Base-by-base conservation (phyloP, 805 yeast species). In the Hanseniaspora nectarophila region DNA sequence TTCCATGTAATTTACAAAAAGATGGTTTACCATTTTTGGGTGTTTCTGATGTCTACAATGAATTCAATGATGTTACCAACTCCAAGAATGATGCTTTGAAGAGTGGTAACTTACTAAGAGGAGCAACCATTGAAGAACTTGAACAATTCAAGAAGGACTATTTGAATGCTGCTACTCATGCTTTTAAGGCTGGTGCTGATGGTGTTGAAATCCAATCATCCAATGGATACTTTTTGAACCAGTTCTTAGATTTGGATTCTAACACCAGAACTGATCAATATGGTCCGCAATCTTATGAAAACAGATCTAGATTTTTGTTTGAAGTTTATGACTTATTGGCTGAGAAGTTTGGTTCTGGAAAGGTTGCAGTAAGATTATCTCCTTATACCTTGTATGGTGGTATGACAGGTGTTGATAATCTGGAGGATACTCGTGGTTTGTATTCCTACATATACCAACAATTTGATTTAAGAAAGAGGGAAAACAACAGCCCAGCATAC, bases 121-220 rank as follows among this genome's bases (percentile, higher is more conserved):
- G 61, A 37, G 16, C 60, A n/a, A 62, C 63, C 32, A 55, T 56
- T 43, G 60, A 56, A 33, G 70, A 62, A 61, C 61, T 78, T 56
- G 63, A 72, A 45, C 67, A 69, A 47, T 67, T 68, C 53, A 64
- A 61, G 35, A 56, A 58, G 32, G 69, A 70, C 45, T 78, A 61
- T 57, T 75, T 68, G 9, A 55, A 57, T 2, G 75, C 78, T 35
- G 80, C 82, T 9, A 63, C 63, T 56, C 63, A 61, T 43, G 56
- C 67, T 21, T 54, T 67, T 37, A 63, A 57, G 6, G 64, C 66
- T 12, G 71, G 70, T 43, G 69, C 70, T 49, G 85, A 82, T 62
- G 80, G 79, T 55, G 75, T 82, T 28, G 86, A 82, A 64, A 65
- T 82, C 45, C 88, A 81, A 61, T 70, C 69, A 33, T 86, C 87